Base-by-base conservation (phyloP, 129 eudicot genomes). In the Logfia minima region DNA sequence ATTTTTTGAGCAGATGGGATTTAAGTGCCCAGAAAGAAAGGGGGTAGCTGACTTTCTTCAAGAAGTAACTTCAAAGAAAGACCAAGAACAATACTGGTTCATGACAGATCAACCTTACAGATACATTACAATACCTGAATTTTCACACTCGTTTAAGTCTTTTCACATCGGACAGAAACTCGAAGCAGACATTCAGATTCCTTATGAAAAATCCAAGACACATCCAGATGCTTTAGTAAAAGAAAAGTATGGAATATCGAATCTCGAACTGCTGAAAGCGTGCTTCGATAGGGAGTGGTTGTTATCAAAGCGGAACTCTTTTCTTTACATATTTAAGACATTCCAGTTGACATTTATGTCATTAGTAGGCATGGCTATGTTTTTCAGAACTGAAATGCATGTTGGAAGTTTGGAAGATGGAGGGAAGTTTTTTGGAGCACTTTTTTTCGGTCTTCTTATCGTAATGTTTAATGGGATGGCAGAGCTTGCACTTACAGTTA, bases 1-100 rank as follows among this genome's bases (percentile, higher is more conserved):
- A 7, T 85, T 87, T 79, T 87, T 87, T 31, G 87, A 87, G 48
- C 58, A 23, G 45, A 85, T 82, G 84, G 87, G 92, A 3, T 87
- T 88, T 77, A 81, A 76, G 67, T 81, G 85, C 61, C 85, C 85
- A 1, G 85, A 81, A 81, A 81, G 85, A 28, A 81, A 81, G 5
- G 85, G 85, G n/a, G 81, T 75, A 31, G 85, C 85, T 9, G 85
- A 81, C 68, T 81, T 81, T 29, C 80, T 81, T 52, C 85, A 81
- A 62, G 85, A 81, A 14, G 85, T 75, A 48, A 81, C 66, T 62
- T 81, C 85, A 75, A 68, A 8, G 29, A 80, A 80, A 58, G 84
- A 80, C 43, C 84, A 80, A 74, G 56, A 75, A 29, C 84, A 80
- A 58, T 80, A 80, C 55, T 80, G 84, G 84, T 58, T 74, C 18